Evolutionary conservation across 495 filamentous ascomycete genomes (phyloP).

Genomic region (Podospora bellae-mahoneyi): DNA sequence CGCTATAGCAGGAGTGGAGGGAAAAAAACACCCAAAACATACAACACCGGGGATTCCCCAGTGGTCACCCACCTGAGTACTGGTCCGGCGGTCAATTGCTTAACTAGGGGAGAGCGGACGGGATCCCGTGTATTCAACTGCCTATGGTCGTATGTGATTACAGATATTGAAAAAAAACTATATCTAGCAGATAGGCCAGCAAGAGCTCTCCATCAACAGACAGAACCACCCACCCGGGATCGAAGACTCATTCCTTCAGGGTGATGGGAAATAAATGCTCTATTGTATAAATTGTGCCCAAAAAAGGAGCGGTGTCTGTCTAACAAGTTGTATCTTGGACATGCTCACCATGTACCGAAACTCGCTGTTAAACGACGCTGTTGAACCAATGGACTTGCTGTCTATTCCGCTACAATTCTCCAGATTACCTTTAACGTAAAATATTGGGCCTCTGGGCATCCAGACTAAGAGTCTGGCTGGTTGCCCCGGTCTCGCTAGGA

Average conservation of each 20-base stretch:
- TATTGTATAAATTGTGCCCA: no score
- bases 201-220: no score
- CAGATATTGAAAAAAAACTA: not conserved
- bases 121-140: slow-evolving; percentile 36
- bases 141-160: not conserved
- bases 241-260: no score
- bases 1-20: not conserved
- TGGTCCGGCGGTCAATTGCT: slow-evolving; percentile 14
- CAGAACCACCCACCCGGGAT: no score
- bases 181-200: no score
- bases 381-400: not conserved
- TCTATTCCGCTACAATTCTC: not conserved
- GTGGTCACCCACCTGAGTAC: slow-evolving; percentile 7
- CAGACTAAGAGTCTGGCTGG: not conserved
- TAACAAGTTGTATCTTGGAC: not conserved
- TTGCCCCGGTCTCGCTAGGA: not conserved
- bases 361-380: not conserved
- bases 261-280: no score
- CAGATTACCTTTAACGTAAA: not conserved
- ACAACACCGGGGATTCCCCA: slow-evolving; percentile 7
- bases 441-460: not conserved
- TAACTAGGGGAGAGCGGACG: slow-evolving; percentile 52
- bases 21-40: not conserved
- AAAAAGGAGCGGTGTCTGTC: not conserved
- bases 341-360: not conserved